Evolutionary conservation across 768 basidiomycete genomes (phyloP), one percentile per base, ranked within the genome.

Genomic region (Termitomyces sp.): DNA sequence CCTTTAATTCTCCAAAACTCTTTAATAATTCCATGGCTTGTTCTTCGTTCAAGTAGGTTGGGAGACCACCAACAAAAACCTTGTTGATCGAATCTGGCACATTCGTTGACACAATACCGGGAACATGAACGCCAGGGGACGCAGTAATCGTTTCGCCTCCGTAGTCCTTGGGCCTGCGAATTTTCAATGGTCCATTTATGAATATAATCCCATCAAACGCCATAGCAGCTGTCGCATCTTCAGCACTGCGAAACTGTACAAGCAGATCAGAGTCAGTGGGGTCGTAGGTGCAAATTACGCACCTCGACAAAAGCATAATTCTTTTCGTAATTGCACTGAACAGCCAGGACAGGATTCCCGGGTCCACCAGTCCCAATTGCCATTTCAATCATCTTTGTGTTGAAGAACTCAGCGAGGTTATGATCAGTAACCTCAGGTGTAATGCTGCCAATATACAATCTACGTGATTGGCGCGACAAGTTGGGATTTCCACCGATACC

Each of bases 291-390:
- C 38, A 38, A 47, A 20, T 20, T 40, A 67, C 80, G 61, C 69
- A 96, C 96, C 80, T 99, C 97, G 53, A 98, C 90, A 69, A 98
- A 99, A 1, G 97, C 97, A 69, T 98, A 99, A 65, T 93, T 94
- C 80, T 98, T 99, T 73, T 98, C 97, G 66, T 94, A 94, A 68
- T 98, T 98, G 76, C 97, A 90, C 68, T 96, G 94, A 6, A 97
- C 94, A 20, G 89, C 89, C 33, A 95, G 80, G 33, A 98, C 93
- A 10, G 96, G 92, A 61, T 94, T 93, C 22, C 92, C 94, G 24
- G 90, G 84, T 20, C 81, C 84, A 30, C 87, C 88, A 6, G 92
- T 91, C 14, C 92, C 90, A 48, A 95, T 85, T 61, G 80, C 81
- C 86, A 92, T 91, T 73, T 98, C 94, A 42, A 82, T 84, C 94